These are phyloP conservation scores for Rhizopus arrhizus DNA, from an alignment of 371 early-diverging fungal genomes.

Conservation along the genomic window DNA sequence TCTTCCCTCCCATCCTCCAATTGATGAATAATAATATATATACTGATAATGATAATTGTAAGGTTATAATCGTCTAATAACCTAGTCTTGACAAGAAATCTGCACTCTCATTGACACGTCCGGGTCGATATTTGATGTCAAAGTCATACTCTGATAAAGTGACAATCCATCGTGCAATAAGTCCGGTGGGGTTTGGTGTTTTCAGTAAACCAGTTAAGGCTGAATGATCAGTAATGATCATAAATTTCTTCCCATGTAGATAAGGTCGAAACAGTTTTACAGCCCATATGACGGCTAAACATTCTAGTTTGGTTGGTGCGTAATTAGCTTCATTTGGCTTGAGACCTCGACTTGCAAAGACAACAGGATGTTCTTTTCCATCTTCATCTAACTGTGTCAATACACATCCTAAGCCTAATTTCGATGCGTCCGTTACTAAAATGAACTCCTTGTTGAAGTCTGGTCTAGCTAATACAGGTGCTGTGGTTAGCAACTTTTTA, in stretches of 20 bases:
- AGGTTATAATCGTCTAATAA: background rate
- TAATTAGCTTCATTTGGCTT: background rate
- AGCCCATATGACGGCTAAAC: background rate
- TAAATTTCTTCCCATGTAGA: background rate
- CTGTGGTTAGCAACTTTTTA: too few species aligned
- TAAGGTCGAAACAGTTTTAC: background rate
- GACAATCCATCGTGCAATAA: conserved; percentile 32
- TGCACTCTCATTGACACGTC: conserved; percentile 20
- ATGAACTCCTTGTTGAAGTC: too few species aligned
- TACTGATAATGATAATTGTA: too few species aligned
- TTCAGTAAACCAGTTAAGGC: background rate
- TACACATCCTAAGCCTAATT: conserved; percentile 38
- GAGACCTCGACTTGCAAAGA: background rate
- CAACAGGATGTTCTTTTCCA: background rate
- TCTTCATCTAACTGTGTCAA: conserved; percentile 28
- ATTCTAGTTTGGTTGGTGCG: background rate
- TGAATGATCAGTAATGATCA: background rate
- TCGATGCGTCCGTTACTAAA: conserved; percentile 34
- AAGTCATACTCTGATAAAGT: conserved; percentile 28
- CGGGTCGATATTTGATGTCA: conserved; percentile 23
- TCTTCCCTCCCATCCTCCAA: too few species aligned
- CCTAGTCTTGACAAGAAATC: conserved; percentile 27
- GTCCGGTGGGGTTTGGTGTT: background rate
- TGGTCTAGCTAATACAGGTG: too few species aligned
- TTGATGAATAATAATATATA: too few species aligned